A percentile compares a stretch with the other conserved stretches of the same genome.
phyloP scores from a whole-genome alignment of 768 basidiomycete species.

The Tylopilus vinaceipallidus region DNA sequence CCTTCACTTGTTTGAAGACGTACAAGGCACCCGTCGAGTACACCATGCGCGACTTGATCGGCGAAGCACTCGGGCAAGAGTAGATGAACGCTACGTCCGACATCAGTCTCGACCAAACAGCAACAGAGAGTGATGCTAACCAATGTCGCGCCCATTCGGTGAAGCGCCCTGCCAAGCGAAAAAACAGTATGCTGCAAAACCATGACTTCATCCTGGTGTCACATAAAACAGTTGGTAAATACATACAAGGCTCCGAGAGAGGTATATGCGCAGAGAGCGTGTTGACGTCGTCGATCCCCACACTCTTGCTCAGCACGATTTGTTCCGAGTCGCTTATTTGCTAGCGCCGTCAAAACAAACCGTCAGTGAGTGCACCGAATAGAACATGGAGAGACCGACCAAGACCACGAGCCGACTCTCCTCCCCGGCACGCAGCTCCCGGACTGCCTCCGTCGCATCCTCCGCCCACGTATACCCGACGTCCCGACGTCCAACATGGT shows the following conservation, averaged over 20 bases:
- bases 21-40: constrained; percentile 71
- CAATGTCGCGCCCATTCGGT: constrained; percentile 52
- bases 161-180: constrained; percentile 60
- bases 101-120: constrained; percentile 1
- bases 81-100: constrained; percentile 78
- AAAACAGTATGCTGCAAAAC: constrained; percentile 50
- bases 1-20: constrained; percentile 56
- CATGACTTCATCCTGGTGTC: background rate
- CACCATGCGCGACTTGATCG: constrained; percentile 85
- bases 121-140: too few species aligned
- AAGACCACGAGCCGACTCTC: constrained; percentile 58
- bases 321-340: constrained; percentile 66
- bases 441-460: constrained; percentile 64
- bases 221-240: background rate
- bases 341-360: constrained; percentile 35
- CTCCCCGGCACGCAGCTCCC: constrained; percentile 48
- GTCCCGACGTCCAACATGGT: constrained; percentile 51
- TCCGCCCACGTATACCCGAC: constrained; percentile 68
- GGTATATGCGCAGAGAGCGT: constrained; percentile 52
- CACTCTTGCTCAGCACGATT: constrained; percentile 47
- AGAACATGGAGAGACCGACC: constrained; percentile 41
- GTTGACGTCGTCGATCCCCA: constrained; percentile 39
- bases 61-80: constrained; percentile 79
- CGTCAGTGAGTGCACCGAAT: background rate
- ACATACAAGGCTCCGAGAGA: constrained; percentile 52